Conservation (phyloP, 1,139 yeast species). For the Yueomyces sp. region DNA sequence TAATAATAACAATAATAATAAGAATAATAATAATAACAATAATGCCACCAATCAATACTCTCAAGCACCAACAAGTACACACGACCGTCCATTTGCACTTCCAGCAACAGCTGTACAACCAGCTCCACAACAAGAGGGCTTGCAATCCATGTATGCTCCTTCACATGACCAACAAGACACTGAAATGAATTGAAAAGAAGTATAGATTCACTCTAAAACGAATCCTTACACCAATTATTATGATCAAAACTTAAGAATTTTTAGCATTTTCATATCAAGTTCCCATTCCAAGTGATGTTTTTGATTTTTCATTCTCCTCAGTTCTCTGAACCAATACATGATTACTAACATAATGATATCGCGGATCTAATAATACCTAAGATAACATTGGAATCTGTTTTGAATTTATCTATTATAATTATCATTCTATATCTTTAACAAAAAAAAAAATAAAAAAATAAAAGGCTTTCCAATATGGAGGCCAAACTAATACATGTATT, state of each 20-base stretch:
- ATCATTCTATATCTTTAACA: background rate
- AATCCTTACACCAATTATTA: background rate
- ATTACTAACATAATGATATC: background rate
- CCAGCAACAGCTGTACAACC: constrained; percentile 62
- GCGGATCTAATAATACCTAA: background rate
- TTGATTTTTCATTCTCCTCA: too few relatives aligned
- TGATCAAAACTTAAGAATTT: too few relatives aligned
- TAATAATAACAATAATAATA: constrained; percentile 2
- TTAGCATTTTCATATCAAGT: too few relatives aligned
- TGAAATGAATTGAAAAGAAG: constrained; percentile 12
- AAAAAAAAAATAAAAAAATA: constrained; percentile 2
- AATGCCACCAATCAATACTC: constrained; percentile 2
- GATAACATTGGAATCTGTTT: background rate
- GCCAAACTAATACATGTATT: background rate
- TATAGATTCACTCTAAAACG: background rate
- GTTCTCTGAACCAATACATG: background rate
- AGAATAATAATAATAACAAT: constrained; percentile 2
- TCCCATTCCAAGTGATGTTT: too few relatives aligned
- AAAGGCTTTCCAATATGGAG: background rate
- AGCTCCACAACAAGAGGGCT: constrained; percentile 37
- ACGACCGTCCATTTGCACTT: constrained; percentile 61
- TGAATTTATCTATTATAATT: background rate
- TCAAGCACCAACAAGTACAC: constrained; percentile 24
- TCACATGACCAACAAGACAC: constrained; percentile 16
- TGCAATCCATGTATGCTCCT: constrained; percentile 9